Evolutionary conservation across 305 asterid species (phyloP).

Genomic region (Rubia tinctorum): DNA sequence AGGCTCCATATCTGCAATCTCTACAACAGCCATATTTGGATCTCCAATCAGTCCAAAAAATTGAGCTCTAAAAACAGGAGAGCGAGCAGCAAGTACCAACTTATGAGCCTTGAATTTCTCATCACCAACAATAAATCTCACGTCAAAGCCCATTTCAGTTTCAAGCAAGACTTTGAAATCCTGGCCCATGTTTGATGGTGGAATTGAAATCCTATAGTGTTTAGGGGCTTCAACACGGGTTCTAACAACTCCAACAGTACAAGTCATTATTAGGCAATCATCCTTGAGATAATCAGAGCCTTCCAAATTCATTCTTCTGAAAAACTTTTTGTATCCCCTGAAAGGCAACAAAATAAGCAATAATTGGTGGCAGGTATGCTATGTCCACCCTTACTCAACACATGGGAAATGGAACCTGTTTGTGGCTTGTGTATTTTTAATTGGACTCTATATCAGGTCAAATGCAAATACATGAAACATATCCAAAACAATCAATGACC

Average conservation of each 20-base stretch:
- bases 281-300: constrained; percentile 87
- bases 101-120: constrained; percentile 86
- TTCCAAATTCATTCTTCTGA: constrained; percentile 69
- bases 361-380: not conserved
- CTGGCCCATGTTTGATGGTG: constrained; percentile 86
- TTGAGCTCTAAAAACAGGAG: constrained; percentile 92
- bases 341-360: constrained; percentile 24
- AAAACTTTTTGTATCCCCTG: constrained; percentile 97
- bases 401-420: not conserved
- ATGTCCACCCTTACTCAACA: not conserved
- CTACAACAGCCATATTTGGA: constrained; percentile 50
- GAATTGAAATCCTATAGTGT: constrained; percentile 46
- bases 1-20: constrained; percentile 79
- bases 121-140: constrained; percentile 68
- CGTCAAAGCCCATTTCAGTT: constrained; percentile 69
- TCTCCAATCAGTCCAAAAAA: constrained; percentile 82
- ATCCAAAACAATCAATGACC: not conserved
- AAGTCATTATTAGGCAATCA: constrained; percentile 79
- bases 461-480: not conserved
- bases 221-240: constrained; percentile 84
- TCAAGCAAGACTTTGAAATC: constrained; percentile 66
- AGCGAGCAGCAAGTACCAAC: constrained; percentile 87
- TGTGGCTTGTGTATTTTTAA: too few species aligned
- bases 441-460: too few species aligned
- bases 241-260: constrained; percentile 95